Percentiles rank a stretch among this genome's conserved stretches.
Evolutionary conservation across 2,329 filamentous ascomycete species (phyloP).

Genomic region (Eurotiales sp.): DNA sequence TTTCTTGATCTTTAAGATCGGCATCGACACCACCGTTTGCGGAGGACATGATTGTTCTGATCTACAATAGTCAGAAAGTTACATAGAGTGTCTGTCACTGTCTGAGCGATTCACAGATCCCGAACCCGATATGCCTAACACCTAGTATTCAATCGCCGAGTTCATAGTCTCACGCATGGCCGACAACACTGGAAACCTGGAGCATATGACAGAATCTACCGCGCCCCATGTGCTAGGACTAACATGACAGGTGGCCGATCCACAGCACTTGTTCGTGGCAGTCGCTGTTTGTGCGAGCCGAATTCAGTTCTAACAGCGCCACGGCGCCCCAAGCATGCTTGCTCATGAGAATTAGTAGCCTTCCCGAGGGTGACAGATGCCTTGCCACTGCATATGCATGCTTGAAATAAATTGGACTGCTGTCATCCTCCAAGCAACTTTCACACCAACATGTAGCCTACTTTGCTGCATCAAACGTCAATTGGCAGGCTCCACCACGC

Average conservation of each 20-base stretch:
- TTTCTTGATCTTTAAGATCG: not conserved
- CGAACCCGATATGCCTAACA: too few relatives aligned
- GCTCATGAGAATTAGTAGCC: not conserved
- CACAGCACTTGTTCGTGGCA: not conserved
- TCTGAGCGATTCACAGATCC: too few relatives aligned
- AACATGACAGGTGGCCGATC: not conserved
- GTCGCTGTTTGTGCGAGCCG: not conserved
- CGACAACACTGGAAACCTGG: too few relatives aligned
- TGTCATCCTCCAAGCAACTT: not conserved
- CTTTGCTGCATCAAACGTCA: not conserved
- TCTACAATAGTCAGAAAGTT: not conserved
- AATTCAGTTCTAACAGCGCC: not conserved
- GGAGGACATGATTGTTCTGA: too few relatives aligned
- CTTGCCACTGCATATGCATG: constrained; percentile 3
- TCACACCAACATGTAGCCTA: not conserved
- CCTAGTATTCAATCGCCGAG: too few relatives aligned
- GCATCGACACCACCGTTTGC: too few relatives aligned
- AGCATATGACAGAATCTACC: too few relatives aligned
- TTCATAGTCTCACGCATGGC: too few relatives aligned
- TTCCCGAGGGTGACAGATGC: not conserved
- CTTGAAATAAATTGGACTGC: not conserved
- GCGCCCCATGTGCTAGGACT: too few relatives aligned
- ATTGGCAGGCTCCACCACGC: not conserved
- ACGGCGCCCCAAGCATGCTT: not conserved
- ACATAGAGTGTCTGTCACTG: too few relatives aligned